A percentile compares a stretch with the other conserved stretches of the same genome.
phyloP scores from a whole-genome alignment of 495 filamentous ascomycete genomes.

The Penicillium alfredii region DNA sequence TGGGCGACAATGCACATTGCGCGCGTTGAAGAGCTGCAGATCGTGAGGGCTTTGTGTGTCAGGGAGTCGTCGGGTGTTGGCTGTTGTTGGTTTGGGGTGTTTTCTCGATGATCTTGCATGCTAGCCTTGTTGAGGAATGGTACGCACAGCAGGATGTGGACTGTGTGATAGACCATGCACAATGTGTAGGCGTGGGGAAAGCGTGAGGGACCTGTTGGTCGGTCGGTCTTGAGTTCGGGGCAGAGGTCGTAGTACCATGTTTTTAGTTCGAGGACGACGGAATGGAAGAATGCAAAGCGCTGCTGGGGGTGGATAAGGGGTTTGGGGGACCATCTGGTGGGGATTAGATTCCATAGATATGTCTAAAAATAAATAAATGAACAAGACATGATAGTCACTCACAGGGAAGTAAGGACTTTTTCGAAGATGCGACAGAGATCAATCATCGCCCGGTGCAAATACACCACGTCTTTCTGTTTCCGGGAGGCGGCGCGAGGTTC shows the following conservation, averaged over 20 bases:
- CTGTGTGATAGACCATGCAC: slow-evolving; percentile 28
- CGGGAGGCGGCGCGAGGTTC: slow-evolving; percentile 12
- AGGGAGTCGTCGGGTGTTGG: slow-evolving; percentile 1
- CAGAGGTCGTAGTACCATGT: slow-evolving; percentile 26
- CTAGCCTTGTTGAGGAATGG: slow-evolving; percentile 21
- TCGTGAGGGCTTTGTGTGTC: slow-evolving; percentile 6
- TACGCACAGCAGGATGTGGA: slow-evolving; percentile 17
- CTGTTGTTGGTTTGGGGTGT: not conserved
- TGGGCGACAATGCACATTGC: slow-evolving; percentile 18
- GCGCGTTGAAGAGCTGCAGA: slow-evolving; percentile 16
- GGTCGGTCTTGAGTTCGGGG: slow-evolving; percentile 14
- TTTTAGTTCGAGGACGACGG: slow-evolving; percentile 23
- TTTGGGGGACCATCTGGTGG: slow-evolving; percentile 24
- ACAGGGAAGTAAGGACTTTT: slow-evolving; percentile 25
- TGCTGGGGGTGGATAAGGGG: slow-evolving; percentile 14
- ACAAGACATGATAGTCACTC: too few species aligned
- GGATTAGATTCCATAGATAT: not conserved
- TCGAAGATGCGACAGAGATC: slow-evolving; percentile 24
- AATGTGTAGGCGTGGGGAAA: slow-evolving; percentile 25
- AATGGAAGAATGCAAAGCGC: slow-evolving; percentile 20
- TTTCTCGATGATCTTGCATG: too few species aligned
- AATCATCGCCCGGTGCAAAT: slow-evolving; percentile 23
- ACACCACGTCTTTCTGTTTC: slow-evolving; percentile 12
- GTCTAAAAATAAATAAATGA: too few species aligned
- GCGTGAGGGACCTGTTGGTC: slow-evolving; percentile 9